Percentiles rank a stretch among this genome's conserved stretches.
Evolutionary conservation across 2,329 filamentous ascomycete species (phyloP).

Genomic region (Phyllachora maydis): DNA sequence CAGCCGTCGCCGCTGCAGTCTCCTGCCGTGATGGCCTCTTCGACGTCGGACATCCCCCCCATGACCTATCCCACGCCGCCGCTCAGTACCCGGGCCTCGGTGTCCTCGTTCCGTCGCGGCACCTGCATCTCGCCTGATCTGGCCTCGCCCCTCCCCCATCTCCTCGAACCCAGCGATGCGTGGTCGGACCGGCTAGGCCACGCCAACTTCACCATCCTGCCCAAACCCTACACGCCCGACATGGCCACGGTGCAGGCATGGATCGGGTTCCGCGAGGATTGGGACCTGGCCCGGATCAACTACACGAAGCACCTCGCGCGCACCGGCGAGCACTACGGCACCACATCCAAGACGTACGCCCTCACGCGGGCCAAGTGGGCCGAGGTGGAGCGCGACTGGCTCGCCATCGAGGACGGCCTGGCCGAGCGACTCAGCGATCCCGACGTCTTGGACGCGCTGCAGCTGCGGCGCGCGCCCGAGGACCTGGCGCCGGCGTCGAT

Average conservation of each 20-base stretch:
- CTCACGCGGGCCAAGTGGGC: slow-evolving; percentile 82
- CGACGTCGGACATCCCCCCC: slow-evolving; percentile 15
- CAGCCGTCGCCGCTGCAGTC: slow-evolving; percentile 72
- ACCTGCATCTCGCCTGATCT: slow-evolving; percentile 16
- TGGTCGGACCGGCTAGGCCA: slow-evolving; percentile 80
- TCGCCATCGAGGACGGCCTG: slow-evolving; percentile 43
- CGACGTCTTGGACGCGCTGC: slow-evolving; percentile 8
- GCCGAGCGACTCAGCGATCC: slow-evolving; percentile 25
- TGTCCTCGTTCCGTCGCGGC: slow-evolving; percentile 43
- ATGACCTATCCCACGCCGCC: slow-evolving; percentile 40
- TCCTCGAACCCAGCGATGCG: slow-evolving; percentile 51
- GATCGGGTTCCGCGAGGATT: slow-evolving; percentile 51
- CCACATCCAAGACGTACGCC: slow-evolving; percentile 72
- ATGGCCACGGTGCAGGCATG: slow-evolving; percentile 33
- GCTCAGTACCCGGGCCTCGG: slow-evolving; percentile 56
- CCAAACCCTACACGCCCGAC: slow-evolving; percentile 57
- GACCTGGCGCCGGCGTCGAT: slow-evolving; percentile 42
- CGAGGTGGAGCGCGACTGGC: slow-evolving; percentile 58
- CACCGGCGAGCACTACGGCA: slow-evolving; percentile 76
- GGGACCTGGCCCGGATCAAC: slow-evolving; percentile 66
- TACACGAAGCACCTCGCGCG: slow-evolving; percentile 79
- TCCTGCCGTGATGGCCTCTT: slow-evolving; percentile 41
- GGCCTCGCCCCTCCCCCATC: slow-evolving; percentile 36
- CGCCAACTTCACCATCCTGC: slow-evolving; percentile 78
- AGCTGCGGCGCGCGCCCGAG: slow-evolving; percentile 20